These are phyloP conservation scores for Myxozyma mucilagina DNA, from an alignment of 805 yeast species.

Conservation along the genomic window DNA sequence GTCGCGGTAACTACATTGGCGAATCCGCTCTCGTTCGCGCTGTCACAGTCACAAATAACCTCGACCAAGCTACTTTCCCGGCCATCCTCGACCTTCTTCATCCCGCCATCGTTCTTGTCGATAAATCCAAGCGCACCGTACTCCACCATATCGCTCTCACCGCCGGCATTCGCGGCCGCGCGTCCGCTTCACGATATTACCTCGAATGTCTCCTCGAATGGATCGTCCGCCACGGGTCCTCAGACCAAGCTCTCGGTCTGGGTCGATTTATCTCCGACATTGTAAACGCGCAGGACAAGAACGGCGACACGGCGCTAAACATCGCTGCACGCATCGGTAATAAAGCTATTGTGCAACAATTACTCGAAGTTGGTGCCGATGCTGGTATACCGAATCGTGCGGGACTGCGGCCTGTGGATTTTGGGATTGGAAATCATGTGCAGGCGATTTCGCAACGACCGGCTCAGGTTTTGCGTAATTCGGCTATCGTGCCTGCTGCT, in stretches of 20 bases:
- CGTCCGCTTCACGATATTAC: slow-evolving; percentile 71
- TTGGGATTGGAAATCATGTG: slow-evolving; percentile 57
- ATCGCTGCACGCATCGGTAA: slow-evolving; percentile 89
- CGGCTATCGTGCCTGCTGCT: slow-evolving; percentile 20
- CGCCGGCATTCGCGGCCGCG: slow-evolving; percentile 73
- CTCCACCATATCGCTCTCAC: slow-evolving; percentile 84
- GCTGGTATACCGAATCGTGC: slow-evolving; percentile 75
- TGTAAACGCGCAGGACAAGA: slow-evolving; percentile 84
- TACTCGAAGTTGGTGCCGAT: slow-evolving; percentile 87
- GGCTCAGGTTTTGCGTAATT: neutral
- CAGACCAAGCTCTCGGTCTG: slow-evolving; percentile 47
- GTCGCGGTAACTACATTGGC: slow-evolving; percentile 75
- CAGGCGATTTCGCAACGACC: neutral
- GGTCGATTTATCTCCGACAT: slow-evolving; percentile 64
- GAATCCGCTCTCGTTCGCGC: slow-evolving; percentile 86
- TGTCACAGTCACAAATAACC: slow-evolving; percentile 77
- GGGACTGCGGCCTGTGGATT: slow-evolving; percentile 83
- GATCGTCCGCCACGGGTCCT: slow-evolving; percentile 59
- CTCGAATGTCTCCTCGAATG: slow-evolving; percentile 71
- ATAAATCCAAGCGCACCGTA: slow-evolving; percentile 73
- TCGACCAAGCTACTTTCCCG: slow-evolving; percentile 74
- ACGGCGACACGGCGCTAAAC: slow-evolving; percentile 93
- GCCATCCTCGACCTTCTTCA: slow-evolving; percentile 68
- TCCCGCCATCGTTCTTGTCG: slow-evolving; percentile 67
- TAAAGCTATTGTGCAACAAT: slow-evolving; percentile 72